Conservation (phyloP, 495 filamentous ascomycete genomes). For the Neurospora sp. region DNA sequence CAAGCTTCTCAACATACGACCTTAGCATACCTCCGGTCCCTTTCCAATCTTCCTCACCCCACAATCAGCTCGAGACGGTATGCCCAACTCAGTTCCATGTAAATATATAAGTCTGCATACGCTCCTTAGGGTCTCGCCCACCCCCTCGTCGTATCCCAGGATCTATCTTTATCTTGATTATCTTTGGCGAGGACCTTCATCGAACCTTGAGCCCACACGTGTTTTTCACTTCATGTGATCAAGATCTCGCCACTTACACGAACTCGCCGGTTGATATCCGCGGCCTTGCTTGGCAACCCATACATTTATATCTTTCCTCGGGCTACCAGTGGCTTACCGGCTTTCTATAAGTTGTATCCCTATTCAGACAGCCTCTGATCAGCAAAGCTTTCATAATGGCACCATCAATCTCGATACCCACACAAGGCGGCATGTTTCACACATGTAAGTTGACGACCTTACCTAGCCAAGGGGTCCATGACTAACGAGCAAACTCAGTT, state of each 20-base stretch:
- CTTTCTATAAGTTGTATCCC: not conserved
- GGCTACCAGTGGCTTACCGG: not conserved
- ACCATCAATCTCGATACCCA: constrained; percentile 36
- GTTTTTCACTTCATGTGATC: not conserved
- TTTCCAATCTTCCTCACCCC: constrained; percentile 19
- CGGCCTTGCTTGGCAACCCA: not conserved
- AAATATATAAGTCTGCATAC: constrained; percentile 28
- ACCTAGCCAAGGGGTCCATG: not conserved
- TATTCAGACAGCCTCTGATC: not conserved
- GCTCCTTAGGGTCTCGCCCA: constrained; percentile 21
- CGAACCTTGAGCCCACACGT: not conserved
- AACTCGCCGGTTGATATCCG: constrained; percentile 1
- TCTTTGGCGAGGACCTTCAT: not conserved
- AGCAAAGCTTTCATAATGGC: constrained; percentile 29
- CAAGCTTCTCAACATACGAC: constrained; percentile 23
- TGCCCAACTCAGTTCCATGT: constrained; percentile 24
- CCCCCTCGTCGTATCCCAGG: constrained; percentile 15
- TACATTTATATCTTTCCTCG: constrained; percentile 3
- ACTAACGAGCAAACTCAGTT: constrained; percentile 15
- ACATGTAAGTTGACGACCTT: constrained; percentile 27
- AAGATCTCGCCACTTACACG: constrained; percentile 5
- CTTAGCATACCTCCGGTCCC: constrained; percentile 14
- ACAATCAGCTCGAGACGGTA: constrained; percentile 11
- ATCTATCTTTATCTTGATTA: constrained; percentile 14
- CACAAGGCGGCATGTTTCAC: constrained; percentile 45